Percentiles rank a stretch among this genome's conserved stretches.
These are phyloP conservation scores for Sanguinoderma infundibulare DNA, from an alignment of 1,284 basidiomycete genomes.

Conservation along the genomic window DNA sequence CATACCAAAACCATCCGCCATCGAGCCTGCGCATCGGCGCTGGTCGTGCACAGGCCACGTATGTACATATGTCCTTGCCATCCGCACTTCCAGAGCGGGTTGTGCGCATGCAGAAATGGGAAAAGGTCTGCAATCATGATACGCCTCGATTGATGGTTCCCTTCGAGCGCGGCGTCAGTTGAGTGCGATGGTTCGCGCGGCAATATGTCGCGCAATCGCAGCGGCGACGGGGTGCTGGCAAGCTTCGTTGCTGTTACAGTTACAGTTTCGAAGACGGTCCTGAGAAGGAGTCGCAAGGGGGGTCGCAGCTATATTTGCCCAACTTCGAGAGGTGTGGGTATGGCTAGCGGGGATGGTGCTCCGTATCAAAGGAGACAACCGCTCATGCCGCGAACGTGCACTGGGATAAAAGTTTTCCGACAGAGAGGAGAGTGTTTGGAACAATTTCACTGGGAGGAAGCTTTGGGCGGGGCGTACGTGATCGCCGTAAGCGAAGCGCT, in stretches of 20 bases:
- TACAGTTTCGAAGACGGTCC: background rate
- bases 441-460: background rate
- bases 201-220: constrained; percentile 16
- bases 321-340: background rate
- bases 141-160: background rate
- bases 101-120: background rate
- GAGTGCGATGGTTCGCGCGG: constrained; percentile 9
- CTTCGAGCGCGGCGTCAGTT: background rate
- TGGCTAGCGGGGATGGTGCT: background rate
- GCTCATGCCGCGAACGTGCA: background rate
- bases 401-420: background rate
- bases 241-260: background rate
- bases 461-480: background rate
- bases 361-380: background rate
- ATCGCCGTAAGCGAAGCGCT: constrained; percentile 14
- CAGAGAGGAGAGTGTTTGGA: background rate
- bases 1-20: background rate
- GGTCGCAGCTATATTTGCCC: background rate
- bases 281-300: background rate
- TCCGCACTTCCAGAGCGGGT: background rate
- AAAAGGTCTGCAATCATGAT: background rate
- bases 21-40: background rate
- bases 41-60: background rate
- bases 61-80: background rate
- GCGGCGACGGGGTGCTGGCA: constrained; percentile 4